phyloP scores from a whole-genome alignment of 257 asterid genomes.

The Anisodus acutangulus region DNA sequence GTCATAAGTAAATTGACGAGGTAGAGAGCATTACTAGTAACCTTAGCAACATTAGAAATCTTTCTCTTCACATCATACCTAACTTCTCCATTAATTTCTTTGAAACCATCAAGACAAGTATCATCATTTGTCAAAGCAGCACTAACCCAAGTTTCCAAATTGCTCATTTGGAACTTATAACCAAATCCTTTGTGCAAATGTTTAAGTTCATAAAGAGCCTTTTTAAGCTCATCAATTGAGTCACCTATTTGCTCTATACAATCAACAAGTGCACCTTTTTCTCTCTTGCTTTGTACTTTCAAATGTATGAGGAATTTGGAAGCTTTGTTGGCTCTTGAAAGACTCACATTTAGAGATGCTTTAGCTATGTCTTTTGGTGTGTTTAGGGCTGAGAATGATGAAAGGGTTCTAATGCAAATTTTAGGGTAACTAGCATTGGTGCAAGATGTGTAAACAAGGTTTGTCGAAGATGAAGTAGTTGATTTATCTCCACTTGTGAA shows the following conservation, averaged over 20 bases:
- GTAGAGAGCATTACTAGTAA: conserved; percentile 89
- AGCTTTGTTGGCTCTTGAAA: conserved; percentile 54
- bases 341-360: conserved; percentile 73
- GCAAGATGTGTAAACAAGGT: conserved; percentile 69
- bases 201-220: conserved; percentile 61
- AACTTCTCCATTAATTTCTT: conserved; percentile 57
- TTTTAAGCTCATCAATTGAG: conserved; percentile 66
- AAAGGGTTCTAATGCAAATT: conserved; percentile 77
- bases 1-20: conserved; percentile 56
- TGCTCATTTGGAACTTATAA: conserved; percentile 84
- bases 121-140: conserved; percentile 89
- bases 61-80: conserved; percentile 64
- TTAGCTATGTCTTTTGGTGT: conserved; percentile 71
- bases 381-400: conserved; percentile 54
- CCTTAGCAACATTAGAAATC: conserved; percentile 68
- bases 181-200: conserved; percentile 61
- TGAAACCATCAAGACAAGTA: conserved; percentile 91
- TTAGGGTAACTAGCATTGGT: conserved; percentile 86
- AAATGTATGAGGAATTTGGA: conserved; percentile 48
- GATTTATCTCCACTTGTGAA: not conserved
- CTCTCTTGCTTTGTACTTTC: conserved; percentile 50
- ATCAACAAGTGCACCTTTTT: conserved; percentile 62
- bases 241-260: conserved; percentile 81
- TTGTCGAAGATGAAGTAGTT: conserved; percentile 19
- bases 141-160: conserved; percentile 91